Evolutionary conservation across 2,329 filamentous ascomycete genomes (phyloP), one percentile per base, ranked within the genome.

Genomic region (Lecanosticta acicola): DNA sequence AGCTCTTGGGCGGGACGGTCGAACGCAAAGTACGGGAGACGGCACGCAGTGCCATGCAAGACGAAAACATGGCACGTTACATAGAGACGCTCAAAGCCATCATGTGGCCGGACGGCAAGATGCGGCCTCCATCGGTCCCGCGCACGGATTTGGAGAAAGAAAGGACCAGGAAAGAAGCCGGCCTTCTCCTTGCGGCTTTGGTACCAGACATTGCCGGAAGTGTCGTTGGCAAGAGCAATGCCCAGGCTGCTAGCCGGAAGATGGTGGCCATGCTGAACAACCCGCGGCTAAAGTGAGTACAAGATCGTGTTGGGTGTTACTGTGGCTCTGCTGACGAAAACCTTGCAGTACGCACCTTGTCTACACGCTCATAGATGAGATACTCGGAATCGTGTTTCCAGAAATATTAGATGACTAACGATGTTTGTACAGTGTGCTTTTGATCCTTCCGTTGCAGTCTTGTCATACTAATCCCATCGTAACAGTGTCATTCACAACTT

Each of bases 251-350:
- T 17, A 90, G 89, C 53, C 79, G 91, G 57, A 85, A 90, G 59
- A 80, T 97, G 39, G 87, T 94, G 71, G 90, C 89, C 8, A 89
- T 87, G 37, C 73, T 97, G 57, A 98, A 98, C 67, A 98, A 97
- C 68, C 77, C 81, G 48, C 77, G 88, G 54, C 72, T 98, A 56
- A 96, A 97, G 85, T 90, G 71, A 74, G 84, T 80, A 14, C 10
- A 3, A 29, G 13, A 36, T 17, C 18, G 4, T 11, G 2, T 13
- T 7, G n/a, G 3, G 18, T 26, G 5, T 43, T 19, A 18, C n/a
- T n/a, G n/a, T n/a, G n/a, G n/a, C n/a, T n/a, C 40, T 18, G 41
- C 60, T 66, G 51, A 66, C 53, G 18, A n/a, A 26, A n/a, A n/a
- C 2, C 33, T 43, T n/a, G 17, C 43, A 74, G 71, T 58, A 70